phyloP scores from a whole-genome alignment of 2,329 filamentous ascomycete species.

The Fusarium tuaranense region DNA sequence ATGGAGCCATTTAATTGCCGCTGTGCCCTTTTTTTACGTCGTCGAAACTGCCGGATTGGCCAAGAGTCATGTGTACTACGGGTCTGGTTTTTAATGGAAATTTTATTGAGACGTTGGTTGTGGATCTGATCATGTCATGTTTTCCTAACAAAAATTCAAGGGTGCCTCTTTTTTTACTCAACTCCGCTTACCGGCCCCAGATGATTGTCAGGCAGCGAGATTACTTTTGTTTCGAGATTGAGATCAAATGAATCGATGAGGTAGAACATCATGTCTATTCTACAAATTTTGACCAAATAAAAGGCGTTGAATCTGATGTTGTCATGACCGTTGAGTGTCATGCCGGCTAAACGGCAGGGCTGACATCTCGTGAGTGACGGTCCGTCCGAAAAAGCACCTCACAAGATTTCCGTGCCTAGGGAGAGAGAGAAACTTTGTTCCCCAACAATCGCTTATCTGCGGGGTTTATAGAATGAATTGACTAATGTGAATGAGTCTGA shows the following conservation, averaged over 20 bases:
- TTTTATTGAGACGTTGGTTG: conserved; percentile 10
- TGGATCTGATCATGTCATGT: conserved; percentile 37
- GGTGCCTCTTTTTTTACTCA: not conserved
- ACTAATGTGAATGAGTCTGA: conserved; percentile 29
- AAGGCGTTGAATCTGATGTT: not conserved
- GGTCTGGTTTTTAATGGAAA: not conserved
- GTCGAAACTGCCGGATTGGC: conserved; percentile 32
- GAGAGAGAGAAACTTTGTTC: conserved; percentile 4
- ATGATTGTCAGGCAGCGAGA: conserved; percentile 26
- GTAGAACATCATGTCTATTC: not conserved
- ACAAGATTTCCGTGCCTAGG: not conserved
- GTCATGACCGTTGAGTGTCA: not conserved
- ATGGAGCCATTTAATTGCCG: not conserved
- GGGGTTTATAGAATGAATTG: conserved; percentile 24
- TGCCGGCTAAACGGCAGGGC: not conserved
- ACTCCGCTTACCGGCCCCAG: not conserved
- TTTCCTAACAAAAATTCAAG: conserved; percentile 36
- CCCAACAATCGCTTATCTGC: conserved; percentile 33
- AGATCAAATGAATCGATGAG: conserved; percentile 13
- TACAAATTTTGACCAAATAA: not conserved
- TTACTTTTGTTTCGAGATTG: conserved; percentile 20
- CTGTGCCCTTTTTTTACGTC: conserved; percentile 26
- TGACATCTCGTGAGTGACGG: not conserved
- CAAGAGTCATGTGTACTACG: not conserved
- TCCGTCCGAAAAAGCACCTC: not conserved